Conservation (phyloP, 208 protist species). For the Trypanosoma brucei region DNA sequence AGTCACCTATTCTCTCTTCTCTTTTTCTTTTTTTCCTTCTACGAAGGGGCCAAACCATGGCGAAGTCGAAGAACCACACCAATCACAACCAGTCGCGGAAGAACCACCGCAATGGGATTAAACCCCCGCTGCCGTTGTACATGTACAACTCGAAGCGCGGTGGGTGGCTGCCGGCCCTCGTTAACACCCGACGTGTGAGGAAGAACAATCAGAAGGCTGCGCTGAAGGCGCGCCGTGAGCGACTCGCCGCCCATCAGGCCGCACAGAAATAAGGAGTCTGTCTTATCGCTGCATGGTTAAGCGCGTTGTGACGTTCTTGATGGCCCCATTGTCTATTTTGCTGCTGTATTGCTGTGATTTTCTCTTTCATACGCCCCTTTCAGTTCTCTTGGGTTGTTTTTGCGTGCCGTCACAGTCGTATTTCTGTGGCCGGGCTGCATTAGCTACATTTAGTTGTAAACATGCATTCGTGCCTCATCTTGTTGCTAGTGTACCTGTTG, state of each 20-base stretch:
- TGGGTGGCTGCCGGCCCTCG: constrained; percentile 68
- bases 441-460: no score
- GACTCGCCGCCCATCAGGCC: constrained; percentile 39
- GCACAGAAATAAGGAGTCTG: constrained; percentile 16
- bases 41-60: constrained; percentile 37
- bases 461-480: not conserved
- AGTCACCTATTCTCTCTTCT: not conserved
- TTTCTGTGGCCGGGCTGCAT: no score
- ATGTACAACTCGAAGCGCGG: constrained; percentile 81
- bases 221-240: constrained; percentile 69
- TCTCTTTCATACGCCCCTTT: no score
- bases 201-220: constrained; percentile 88
- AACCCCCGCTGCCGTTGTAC: constrained; percentile 63
- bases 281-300: not conserved
- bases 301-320: not conserved
- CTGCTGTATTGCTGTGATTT: no score
- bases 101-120: constrained; percentile 91
- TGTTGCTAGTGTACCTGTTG: not conserved
- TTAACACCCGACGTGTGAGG: constrained; percentile 80
- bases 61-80: constrained; percentile 93
- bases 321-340: no score
- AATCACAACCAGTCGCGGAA: constrained; percentile 92
- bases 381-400: no score
- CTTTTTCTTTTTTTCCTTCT: not conserved
- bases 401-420: no score